Percentiles rank a stretch among this genome's conserved stretches.
These are phyloP conservation scores for Thecaphora thlaspeos DNA, from an alignment of 1,284 basidiomycete species.

Conservation along the genomic window DNA sequence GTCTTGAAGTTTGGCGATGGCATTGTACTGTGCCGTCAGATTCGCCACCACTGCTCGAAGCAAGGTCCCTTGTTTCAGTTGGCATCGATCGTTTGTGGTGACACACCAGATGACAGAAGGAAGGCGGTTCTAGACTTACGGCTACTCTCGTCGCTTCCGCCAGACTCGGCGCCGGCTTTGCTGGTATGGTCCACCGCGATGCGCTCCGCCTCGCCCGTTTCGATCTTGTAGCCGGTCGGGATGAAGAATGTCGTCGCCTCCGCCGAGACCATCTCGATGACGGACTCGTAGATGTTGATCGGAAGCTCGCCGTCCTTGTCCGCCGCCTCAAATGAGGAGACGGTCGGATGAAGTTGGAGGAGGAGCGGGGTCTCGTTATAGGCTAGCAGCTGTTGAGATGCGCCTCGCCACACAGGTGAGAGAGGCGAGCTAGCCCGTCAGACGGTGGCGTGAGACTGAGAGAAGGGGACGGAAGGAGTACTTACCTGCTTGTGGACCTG, in stretches of 20 bases:
- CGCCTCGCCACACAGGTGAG: too few relatives aligned
- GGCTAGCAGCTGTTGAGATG: conserved; percentile 62
- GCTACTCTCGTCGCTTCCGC: conserved; percentile 65
- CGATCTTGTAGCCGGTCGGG: conserved; percentile 78
- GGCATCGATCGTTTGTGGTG: too few relatives aligned
- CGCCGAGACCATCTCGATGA: conserved; percentile 36
- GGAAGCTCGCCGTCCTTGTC: conserved; percentile 40
- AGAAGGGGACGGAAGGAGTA: background rate
- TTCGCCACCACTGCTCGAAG: conserved; percentile 85
- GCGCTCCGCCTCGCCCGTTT: conserved; percentile 95
- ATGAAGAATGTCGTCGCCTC: conserved; percentile 63
- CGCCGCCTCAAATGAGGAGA: conserved; percentile 17
- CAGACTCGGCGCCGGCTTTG: conserved; percentile 71
- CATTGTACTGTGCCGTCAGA: conserved; percentile 85
- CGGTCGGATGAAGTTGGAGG: conserved; percentile 60
- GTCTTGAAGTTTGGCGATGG: conserved; percentile 92
- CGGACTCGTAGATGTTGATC: conserved; percentile 44
- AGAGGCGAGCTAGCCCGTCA: background rate
- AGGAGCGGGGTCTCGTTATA: conserved; percentile 61
- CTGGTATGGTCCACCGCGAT: conserved; percentile 96
- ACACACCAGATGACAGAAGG: too few relatives aligned
- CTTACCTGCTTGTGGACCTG: conserved; percentile 78
- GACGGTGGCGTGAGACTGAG: background rate
- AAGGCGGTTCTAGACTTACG: too few relatives aligned
- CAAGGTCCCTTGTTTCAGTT: too few relatives aligned